Evolutionary conservation across 176 grass and related monocot species (phyloP), one percentile per base, ranked within the genome.

Genomic region (Carex parvula): DNA sequence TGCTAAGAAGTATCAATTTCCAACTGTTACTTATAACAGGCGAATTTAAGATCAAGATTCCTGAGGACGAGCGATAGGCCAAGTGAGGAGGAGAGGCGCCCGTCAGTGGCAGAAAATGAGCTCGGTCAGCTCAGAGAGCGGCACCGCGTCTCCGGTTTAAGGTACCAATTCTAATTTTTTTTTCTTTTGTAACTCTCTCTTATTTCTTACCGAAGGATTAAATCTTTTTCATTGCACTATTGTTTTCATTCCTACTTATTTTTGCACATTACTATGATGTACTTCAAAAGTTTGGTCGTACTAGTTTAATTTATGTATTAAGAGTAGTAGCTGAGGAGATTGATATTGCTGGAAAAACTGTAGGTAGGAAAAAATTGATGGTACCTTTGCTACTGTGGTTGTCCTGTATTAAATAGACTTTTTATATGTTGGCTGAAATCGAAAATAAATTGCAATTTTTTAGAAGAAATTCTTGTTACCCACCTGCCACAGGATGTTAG

Each of bases 41-140:
- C 92, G 6, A 85, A 94, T 64, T 92, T 97, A 54, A 87, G 94
- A 77, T 92, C 90, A 6, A 91, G 96, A 84, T 99, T 99, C 64
- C 81, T 99, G 24, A 92, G 93, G 44, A 95, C 92, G 9, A 88
- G 88, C 0, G 88, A 88, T 22, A 17, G 88, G 80, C 87, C 88
- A 26, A 89, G 83, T 80, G 92, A 94, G 22, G 92, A 90, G 17
- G 89, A 86, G 69, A 95, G 96, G 52, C 89, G 73, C 10, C 86
- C 90, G 26, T 95, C 92, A 6, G 78, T 89, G 9, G 93, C 96
- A 3, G 85, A 87, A 6, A 88, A 91, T 70, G 96, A 99, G 87
- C 84, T 99, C 7, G 96, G 89, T 0, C 93, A 92, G 91, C 89
- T 99, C 52, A 89, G 92, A 67, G 93, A 89, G 59, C 86, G 91